A percentile compares a stretch with the other conserved stretches of the same genome.
These are phyloP conservation scores for Hydnum rufescens DNA, from an alignment of 768 basidiomycete species.

Conservation along the genomic window DNA sequence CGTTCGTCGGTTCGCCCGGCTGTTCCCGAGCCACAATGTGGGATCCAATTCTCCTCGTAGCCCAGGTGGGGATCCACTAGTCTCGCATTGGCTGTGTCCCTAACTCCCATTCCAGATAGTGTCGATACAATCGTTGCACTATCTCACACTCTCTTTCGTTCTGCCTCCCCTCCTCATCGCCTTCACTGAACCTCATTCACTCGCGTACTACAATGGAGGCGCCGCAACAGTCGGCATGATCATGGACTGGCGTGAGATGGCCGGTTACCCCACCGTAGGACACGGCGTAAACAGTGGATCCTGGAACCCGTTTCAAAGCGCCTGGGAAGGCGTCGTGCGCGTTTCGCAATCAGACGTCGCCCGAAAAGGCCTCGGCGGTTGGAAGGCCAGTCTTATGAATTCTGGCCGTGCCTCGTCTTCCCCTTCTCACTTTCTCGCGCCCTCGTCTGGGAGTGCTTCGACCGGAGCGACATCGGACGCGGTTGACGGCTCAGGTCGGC, in stretches of 20 bases:
- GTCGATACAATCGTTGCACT: constrained; percentile 82
- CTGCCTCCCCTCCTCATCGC: constrained; percentile 57
- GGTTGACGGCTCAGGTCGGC: not conserved
- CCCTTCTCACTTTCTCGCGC: not conserved
- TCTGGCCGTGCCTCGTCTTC: not conserved
- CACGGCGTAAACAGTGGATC: constrained; percentile 32
- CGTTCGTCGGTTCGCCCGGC: too few relatives aligned
- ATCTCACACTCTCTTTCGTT: constrained; percentile 68
- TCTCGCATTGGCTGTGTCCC: not conserved
- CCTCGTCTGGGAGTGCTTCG: not conserved
- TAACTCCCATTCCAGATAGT: constrained; percentile 42
- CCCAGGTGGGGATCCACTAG: not conserved
- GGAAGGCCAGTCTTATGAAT: not conserved
- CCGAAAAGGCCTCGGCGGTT: not conserved
- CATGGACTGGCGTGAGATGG: constrained; percentile 97
- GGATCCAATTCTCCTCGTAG: constrained; percentile 1
- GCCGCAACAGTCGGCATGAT: constrained; percentile 41
- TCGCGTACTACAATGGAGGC: constrained; percentile 17
- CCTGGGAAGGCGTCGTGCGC: not conserved
- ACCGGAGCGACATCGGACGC: not conserved
- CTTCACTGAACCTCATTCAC: constrained; percentile 30
- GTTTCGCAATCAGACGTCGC: not conserved
- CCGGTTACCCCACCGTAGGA: constrained; percentile 43
- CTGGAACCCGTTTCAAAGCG: not conserved
- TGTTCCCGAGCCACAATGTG: too few relatives aligned